Base-by-base conservation (phyloP, 495 filamentous ascomycete genomes). In the Penicillium desertorum region DNA sequence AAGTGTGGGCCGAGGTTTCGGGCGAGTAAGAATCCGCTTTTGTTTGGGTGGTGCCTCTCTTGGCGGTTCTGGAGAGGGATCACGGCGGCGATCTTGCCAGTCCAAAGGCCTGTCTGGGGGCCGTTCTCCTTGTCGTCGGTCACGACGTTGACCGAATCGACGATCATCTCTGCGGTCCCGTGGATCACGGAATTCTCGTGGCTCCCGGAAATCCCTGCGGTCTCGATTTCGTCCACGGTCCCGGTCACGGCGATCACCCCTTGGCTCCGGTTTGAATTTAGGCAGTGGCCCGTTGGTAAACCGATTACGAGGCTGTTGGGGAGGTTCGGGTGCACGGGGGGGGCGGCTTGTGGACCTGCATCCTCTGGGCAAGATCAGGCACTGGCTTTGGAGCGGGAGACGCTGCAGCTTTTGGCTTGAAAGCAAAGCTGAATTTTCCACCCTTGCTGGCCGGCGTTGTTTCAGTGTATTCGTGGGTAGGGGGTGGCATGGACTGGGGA, bases 361-460 rank as follows among this genome's bases (percentile, higher is more conserved):
- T 84, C 52, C 88, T 87, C 57, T 86, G 84, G 3, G 85, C 73
- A 39, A 88, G 56, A 83, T 91, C 77, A 80, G 80, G 77, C n/a
- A 80, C 89, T 7, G 87, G 83, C 58, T 91, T 88, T 4, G 88
- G 80, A 9, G 77, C 64, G 7, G 77, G 67, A 22, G 82, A 73
- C 19, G 84, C 74, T 6, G 79, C 72, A 20, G 83, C 72, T 57
- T 94, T 94, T 0, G 84, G 76, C 67, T 94, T 95, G 70, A 96
- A 87, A 12, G 90, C 88, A 70, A 96, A 96, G 63, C 89, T 91
- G 62, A 96, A 90, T 68, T 91, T 93, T 37, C 85, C 86, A 16
- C 79, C 82, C 72, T 80, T 83, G 43, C 76, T 77, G 49, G 80
- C 73, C 23, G 82, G 77, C 37, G 81, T 75, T 23, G 81, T 73